Conservation (phyloP, 768 basidiomycete species). For the Strobilomyces confusus region DNA sequence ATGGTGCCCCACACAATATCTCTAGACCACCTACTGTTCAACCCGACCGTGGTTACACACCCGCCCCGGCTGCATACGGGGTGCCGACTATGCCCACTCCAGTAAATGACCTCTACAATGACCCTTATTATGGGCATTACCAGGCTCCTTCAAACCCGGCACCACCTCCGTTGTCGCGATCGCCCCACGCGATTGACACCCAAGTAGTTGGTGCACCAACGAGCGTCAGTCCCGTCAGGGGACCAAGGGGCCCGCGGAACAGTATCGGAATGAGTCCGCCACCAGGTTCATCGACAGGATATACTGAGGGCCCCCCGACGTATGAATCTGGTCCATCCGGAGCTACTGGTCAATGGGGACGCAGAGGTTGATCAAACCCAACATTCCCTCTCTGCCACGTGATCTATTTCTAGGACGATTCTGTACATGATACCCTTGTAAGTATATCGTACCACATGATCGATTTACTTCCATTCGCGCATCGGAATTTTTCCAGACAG, state of each 20-base stretch:
- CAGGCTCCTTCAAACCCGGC: conserved; percentile 18
- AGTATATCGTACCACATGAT: conserved; percentile 9
- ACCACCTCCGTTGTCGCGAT: conserved; percentile 30
- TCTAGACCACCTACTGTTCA: conserved; percentile 17
- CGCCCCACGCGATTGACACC: conserved; percentile 41
- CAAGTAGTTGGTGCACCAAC: conserved; percentile 23
- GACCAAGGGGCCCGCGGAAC: conserved; percentile 38
- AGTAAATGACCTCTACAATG: conserved; percentile 27
- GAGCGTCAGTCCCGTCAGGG: conserved; percentile 39
- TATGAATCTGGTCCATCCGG: conserved; percentile 57
- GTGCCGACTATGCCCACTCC: conserved; percentile 41
- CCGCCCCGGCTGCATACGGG: conserved; percentile 56
- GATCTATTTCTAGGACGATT: conserved; percentile 17
- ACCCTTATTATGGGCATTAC: conserved; percentile 28
- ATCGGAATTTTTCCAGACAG: neutral
- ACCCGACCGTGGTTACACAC: conserved; percentile 53
- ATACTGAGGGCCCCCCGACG: conserved; percentile 58
- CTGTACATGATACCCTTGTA: conserved; percentile 25
- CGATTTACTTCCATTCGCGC: neutral
- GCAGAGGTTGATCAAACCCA: conserved; percentile 27
- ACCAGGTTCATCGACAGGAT: conserved; percentile 9
- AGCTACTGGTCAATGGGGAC: conserved; percentile 52
- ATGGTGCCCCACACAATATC: conserved; percentile 12
- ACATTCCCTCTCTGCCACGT: conserved; percentile 2
- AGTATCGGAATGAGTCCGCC: conserved; percentile 24